phyloP scores from a whole-genome alignment of 148 eudicot genomes.

The Rhododendron molle region DNA sequence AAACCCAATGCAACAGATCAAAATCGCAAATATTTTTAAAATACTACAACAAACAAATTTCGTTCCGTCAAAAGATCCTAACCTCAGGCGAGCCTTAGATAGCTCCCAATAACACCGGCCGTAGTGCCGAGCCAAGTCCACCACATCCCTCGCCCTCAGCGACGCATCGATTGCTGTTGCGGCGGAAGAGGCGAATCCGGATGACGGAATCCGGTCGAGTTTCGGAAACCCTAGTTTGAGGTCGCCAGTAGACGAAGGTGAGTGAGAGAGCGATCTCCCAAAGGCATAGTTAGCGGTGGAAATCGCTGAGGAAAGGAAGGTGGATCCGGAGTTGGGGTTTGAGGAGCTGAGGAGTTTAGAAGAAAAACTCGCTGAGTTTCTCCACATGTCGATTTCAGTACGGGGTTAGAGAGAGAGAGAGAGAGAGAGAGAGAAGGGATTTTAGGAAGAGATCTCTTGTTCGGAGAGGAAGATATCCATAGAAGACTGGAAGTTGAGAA shows the following conservation, averaged over 20 bases:
- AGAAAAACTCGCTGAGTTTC: slow-evolving; percentile 47
- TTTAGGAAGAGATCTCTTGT: background rate
- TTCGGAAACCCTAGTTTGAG: slow-evolving; percentile 21
- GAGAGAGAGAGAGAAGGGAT: background rate
- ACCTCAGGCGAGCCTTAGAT: slow-evolving; percentile 91
- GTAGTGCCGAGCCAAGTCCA: slow-evolving; percentile 46
- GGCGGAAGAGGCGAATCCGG: slow-evolving; percentile 22
- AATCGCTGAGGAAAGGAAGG: slow-evolving; percentile 8
- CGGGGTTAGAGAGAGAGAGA: background rate
- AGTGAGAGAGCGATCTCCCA: slow-evolving; percentile 13
- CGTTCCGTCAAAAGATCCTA: background rate
- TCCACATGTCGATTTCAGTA: slow-evolving; percentile 29
- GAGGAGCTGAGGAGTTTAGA: slow-evolving; percentile 26
- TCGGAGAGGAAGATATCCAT: background rate
- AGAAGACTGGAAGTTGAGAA: background rate
- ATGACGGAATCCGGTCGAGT: slow-evolving; percentile 12
- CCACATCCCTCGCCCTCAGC: slow-evolving; percentile 37
- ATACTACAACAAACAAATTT: background rate
- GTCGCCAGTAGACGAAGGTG: slow-evolving; percentile 20
- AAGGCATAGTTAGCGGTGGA: background rate
- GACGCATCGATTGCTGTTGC: slow-evolving; percentile 11
- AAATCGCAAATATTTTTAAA: background rate
- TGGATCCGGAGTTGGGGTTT: slow-evolving; percentile 2
- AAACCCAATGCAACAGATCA: background rate
- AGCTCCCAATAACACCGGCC: slow-evolving; percentile 89